Conservation (phyloP, 2,329 filamentous ascomycete genomes). For the Colletotrichum navitas region DNA sequence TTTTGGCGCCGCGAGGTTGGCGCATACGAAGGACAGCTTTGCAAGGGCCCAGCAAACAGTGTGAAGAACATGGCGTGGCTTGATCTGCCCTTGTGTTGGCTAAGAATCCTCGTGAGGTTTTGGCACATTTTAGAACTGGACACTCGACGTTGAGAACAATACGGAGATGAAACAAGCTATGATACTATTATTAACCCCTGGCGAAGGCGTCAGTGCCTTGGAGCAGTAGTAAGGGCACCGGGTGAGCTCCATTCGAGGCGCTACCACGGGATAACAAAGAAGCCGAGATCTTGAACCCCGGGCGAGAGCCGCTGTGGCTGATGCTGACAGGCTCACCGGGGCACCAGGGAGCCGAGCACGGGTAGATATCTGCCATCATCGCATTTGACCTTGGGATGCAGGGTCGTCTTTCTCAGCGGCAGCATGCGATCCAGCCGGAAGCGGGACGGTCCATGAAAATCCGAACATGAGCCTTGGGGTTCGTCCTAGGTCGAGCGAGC, state of each 20-base stretch:
- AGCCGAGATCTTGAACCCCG: conserved; percentile 4
- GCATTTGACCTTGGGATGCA: not conserved
- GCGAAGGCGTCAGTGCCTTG: conserved; percentile 17
- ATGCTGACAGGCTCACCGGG: conserved; percentile 18
- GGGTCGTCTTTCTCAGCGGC: conserved; percentile 16
- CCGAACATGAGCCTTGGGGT: conserved; percentile 19
- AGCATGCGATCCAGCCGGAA: conserved; percentile 12
- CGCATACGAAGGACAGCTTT: conserved; percentile 20
- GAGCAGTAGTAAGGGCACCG: not conserved
- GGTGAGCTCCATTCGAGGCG: conserved; percentile 16
- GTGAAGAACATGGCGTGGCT: not conserved
- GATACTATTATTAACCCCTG: conserved; percentile 31
- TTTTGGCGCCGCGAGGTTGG: not conserved
- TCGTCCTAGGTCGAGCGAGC: conserved; percentile 5
- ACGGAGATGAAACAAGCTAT: conserved; percentile 29
- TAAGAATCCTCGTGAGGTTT: conserved; percentile 18
- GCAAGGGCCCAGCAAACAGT: not conserved
- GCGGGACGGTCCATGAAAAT: conserved; percentile 19
- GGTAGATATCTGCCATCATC: conserved; percentile 8
- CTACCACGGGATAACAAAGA: conserved; percentile 15
- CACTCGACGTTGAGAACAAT: conserved; percentile 13
- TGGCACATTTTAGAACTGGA: not conserved
- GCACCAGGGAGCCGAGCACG: not conserved
- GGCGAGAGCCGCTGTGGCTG: conserved; percentile 18
- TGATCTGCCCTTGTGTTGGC: not conserved